phyloP scores from a whole-genome alignment of 495 filamentous ascomycete species.

The Daldinia vernicosa region DNA sequence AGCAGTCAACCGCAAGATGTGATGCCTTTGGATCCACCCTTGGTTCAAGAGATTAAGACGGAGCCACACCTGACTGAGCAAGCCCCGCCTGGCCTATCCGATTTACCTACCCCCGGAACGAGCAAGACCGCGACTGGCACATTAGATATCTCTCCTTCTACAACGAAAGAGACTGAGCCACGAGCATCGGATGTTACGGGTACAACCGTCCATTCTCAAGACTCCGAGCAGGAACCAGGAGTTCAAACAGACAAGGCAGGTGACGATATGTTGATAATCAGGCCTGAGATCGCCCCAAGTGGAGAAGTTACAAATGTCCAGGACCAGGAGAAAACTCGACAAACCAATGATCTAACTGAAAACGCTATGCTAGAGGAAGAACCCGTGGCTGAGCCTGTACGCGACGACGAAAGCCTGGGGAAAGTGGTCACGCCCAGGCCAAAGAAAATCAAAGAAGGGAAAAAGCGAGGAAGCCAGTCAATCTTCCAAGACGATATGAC shows the following conservation, averaged over 20 bases:
- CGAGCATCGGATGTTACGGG: conserved; percentile 10
- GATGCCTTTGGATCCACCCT: conserved; percentile 9
- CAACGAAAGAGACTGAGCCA: conserved; percentile 7
- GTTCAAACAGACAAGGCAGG: conserved; percentile 11
- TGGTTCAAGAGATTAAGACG: conserved; percentile 6
- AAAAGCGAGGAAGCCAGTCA: conserved; percentile 37
- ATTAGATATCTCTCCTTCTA: conserved; percentile 2
- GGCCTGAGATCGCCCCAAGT: conserved; percentile 8
- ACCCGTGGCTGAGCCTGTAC: conserved; percentile 15
- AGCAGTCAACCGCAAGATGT: conserved; percentile 4
- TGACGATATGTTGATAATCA: conserved; percentile 13
- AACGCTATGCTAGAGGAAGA: conserved; percentile 13
- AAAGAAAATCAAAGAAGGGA: conserved; percentile 48
- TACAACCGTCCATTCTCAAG: conserved; percentile 4
- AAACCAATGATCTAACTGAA: conserved; percentile 11
- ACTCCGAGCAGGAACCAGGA: conserved; percentile 14
- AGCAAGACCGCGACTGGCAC: neutral
- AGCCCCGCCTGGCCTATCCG: neutral
- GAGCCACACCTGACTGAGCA: conserved; percentile 12
- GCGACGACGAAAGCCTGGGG: conserved; percentile 19
- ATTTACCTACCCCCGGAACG: neutral
- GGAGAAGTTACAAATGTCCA: conserved; percentile 8
- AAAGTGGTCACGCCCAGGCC: conserved; percentile 32
- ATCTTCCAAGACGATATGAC: conserved; percentile 11
- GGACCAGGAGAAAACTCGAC: conserved; percentile 13